These are phyloP conservation scores for Pseudogymnoascus sp. DNA, from an alignment of 2,329 filamentous ascomycete genomes.

Conservation along the genomic window DNA sequence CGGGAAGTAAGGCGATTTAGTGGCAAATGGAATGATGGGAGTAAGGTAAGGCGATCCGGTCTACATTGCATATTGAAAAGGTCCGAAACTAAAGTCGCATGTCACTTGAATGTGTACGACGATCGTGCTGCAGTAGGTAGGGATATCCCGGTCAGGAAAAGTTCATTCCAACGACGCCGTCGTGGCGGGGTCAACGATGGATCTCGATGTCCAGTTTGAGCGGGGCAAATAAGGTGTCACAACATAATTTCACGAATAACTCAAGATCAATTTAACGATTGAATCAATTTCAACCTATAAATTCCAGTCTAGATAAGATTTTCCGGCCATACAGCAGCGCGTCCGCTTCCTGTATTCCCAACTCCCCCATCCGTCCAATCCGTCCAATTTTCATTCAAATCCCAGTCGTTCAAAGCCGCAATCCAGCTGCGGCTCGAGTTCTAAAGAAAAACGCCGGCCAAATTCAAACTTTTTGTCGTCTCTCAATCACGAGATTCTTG, in stretches of 20 bases:
- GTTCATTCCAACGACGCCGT: not conserved
- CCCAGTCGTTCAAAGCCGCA: not conserved
- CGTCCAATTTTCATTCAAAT: not conserved
- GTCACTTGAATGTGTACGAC: not conserved
- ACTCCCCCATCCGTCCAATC: not conserved
- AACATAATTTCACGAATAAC: not conserved
- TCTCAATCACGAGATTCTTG: not conserved
- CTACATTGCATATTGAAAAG: not conserved
- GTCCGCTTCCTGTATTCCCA: constrained; percentile 6
- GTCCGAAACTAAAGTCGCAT: not conserved
- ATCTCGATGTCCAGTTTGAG: too few species aligned
- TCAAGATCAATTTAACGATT: not conserved
- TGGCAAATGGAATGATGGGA: not conserved
- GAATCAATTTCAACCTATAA: not conserved
- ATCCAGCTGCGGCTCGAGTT: not conserved
- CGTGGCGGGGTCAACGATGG: not conserved
- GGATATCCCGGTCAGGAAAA: not conserved
- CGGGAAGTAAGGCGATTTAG: not conserved
- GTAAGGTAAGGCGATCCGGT: not conserved
- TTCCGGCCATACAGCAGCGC: constrained; percentile 5
- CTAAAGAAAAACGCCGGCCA: not conserved
- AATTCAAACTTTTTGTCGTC: constrained; percentile 6
- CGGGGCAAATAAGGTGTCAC: not conserved
- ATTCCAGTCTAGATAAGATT: not conserved
- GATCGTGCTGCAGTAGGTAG: not conserved